Evolutionary conservation across 495 filamentous ascomycete species (phyloP).

Genomic region (Annulohypoxylon bovei): DNA sequence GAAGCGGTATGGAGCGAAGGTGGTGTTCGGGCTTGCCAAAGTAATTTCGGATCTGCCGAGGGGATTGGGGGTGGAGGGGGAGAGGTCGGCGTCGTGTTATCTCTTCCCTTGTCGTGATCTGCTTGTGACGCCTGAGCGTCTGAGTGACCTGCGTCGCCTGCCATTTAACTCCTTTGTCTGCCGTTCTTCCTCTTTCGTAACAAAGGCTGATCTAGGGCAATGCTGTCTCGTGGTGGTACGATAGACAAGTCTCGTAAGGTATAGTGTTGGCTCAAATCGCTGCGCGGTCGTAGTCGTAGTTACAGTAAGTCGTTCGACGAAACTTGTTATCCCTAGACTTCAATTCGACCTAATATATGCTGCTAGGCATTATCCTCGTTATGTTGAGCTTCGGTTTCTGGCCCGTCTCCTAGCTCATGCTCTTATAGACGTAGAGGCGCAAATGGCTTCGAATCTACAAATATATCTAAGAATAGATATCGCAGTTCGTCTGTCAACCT

Average conservation of each 20-base stretch:
- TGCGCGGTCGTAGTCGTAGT: not conserved
- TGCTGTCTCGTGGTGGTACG: not conserved
- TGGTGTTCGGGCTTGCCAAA: slow-evolving; percentile 43
- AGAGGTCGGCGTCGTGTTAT: slow-evolving; percentile 35
- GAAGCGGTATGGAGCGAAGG: slow-evolving; percentile 46
- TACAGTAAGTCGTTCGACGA: not conserved
- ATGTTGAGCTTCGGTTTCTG: slow-evolving; percentile 15
- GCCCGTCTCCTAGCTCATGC: slow-evolving; percentile 14
- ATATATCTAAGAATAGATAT: not conserved
- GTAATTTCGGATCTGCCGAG: slow-evolving; percentile 58
- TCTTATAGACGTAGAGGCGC: slow-evolving; percentile 11
- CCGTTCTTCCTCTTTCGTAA: not conserved
- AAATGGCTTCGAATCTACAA: not conserved
- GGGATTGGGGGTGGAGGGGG: slow-evolving; percentile 62
- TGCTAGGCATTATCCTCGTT: slow-evolving; percentile 5
- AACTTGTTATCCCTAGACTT: not conserved
- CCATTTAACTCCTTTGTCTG: slow-evolving; percentile 17
- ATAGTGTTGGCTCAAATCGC: not conserved
- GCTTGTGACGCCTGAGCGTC: slow-evolving; percentile 21
- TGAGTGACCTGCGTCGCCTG: slow-evolving; percentile 12
- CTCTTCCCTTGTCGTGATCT: slow-evolving; percentile 3
- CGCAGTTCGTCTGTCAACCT: not conserved
- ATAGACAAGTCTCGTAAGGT: not conserved
- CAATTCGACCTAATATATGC: not conserved
- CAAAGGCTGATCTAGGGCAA: not conserved